A percentile compares a stretch with the other conserved stretches of the same genome.
Conservation (phyloP, 2,329 filamentous ascomycete genomes). For the Helicocarpus griseus region DNA sequence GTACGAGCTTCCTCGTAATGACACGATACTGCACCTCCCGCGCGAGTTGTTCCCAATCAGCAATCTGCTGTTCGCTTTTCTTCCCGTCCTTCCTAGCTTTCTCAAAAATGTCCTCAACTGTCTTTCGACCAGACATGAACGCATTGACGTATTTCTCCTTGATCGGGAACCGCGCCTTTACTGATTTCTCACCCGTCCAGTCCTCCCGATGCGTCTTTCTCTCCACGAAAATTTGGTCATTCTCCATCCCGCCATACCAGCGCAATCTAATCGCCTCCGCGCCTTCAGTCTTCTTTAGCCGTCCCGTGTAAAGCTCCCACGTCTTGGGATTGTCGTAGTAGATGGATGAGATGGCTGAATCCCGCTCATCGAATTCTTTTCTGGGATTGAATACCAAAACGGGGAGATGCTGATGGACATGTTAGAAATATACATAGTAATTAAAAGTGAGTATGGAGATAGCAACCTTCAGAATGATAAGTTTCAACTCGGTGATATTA, state of each 20-base stretch:
- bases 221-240: constrained; percentile 91
- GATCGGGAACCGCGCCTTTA: constrained; percentile 88
- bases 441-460: background rate
- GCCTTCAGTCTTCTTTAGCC: constrained; percentile 94
- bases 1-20: constrained; percentile 73
- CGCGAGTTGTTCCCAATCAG: constrained; percentile 77
- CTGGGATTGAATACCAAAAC: constrained; percentile 95
- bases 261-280: constrained; percentile 91
- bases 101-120: constrained; percentile 83
- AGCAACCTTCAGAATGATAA: constrained; percentile 77
- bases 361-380: constrained; percentile 87
- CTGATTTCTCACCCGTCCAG: constrained; percentile 98
- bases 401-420: constrained; percentile 58
- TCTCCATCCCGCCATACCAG: constrained; percentile 97
- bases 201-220: constrained; percentile 97
- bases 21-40: constrained; percentile 90
- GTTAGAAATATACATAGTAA: background rate
- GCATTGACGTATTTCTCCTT: constrained; percentile 98
- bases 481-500: constrained; percentile 95
- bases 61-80: constrained; percentile 84
- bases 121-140: constrained; percentile 74
- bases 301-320: constrained; percentile 89
- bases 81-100: constrained; percentile 94
- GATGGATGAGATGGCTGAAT: constrained; percentile 94
- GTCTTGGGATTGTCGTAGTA: constrained; percentile 94